Evolutionary conservation across 805 yeast genomes (phyloP).

Genomic region (Novakomyces olei): DNA sequence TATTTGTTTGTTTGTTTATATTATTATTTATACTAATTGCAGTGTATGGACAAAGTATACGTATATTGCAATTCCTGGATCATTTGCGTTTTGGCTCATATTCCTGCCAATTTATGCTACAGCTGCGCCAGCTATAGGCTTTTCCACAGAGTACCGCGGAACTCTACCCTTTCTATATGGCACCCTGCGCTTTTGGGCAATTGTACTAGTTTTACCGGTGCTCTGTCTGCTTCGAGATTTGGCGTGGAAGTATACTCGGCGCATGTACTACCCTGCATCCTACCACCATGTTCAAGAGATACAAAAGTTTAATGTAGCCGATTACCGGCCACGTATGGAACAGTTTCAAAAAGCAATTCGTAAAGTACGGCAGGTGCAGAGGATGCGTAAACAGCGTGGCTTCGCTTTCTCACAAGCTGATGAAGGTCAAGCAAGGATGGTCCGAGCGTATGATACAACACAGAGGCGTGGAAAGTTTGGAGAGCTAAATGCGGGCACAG

Average conservation of each 20-base stretch:
- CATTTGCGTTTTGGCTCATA: constrained; percentile 59
- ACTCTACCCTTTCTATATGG: constrained; percentile 56
- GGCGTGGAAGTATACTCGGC: constrained; percentile 81
- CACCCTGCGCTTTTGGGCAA: constrained; percentile 63
- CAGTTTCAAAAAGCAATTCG: constrained; percentile 93
- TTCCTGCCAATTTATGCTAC: constrained; percentile 74
- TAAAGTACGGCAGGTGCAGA: constrained; percentile 90
- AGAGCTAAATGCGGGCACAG: constrained; percentile 23
- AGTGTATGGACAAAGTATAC: constrained; percentile 92
- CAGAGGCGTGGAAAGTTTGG: constrained; percentile 59
- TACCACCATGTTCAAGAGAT: constrained; percentile 93
- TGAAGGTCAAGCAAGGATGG: constrained; percentile 77
- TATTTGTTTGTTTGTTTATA: too few relatives aligned
- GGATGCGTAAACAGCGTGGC: constrained; percentile 96
- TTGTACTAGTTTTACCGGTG: constrained; percentile 48
- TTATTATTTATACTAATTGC: too few relatives aligned
- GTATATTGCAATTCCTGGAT: constrained; percentile 82
- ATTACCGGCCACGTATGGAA: constrained; percentile 86
- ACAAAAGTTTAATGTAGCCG: constrained; percentile 83
- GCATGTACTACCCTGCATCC: constrained; percentile 76
- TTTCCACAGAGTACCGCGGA: constrained; percentile 70
- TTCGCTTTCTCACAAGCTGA: constrained; percentile 94
- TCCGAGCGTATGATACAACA: constrained; percentile 89
- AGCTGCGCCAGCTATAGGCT: constrained; percentile 61
- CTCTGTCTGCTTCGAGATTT: constrained; percentile 71